Percentiles rank a stretch among this genome's conserved stretches.
Conservation (phyloP, 768 basidiomycete genomes). For the Astraeus odoratus region DNA sequence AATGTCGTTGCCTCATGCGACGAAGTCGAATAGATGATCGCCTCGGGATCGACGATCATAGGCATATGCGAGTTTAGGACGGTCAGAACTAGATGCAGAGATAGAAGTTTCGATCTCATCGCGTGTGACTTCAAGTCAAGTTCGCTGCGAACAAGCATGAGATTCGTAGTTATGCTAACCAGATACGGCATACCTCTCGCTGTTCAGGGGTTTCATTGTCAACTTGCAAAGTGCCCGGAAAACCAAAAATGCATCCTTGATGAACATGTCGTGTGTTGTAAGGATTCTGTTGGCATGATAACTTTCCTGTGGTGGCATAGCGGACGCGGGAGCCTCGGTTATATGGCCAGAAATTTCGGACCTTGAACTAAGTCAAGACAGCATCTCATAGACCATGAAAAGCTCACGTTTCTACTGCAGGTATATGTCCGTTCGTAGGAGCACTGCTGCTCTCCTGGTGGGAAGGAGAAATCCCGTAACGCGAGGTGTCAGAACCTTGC, state of each 20-base stretch:
- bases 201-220: slow-evolving; percentile 94
- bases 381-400: background rate
- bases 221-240: slow-evolving; percentile 96
- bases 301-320: slow-evolving; percentile 13
- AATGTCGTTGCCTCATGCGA: slow-evolving; percentile 85
- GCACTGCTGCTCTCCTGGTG: background rate
- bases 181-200: slow-evolving; percentile 64
- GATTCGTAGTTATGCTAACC: slow-evolving; percentile 2
- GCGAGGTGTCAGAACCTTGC: background rate
- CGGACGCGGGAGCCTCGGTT: slow-evolving; percentile 14
- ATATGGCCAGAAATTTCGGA: slow-evolving; percentile 16
- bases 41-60: slow-evolving; percentile 78
- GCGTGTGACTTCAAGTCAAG: slow-evolving; percentile 94
- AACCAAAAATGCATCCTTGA: slow-evolving; percentile 97
- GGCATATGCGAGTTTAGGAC: slow-evolving; percentile 89
- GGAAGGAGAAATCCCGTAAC: slow-evolving; percentile 1
- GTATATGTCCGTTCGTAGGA: slow-evolving; percentile 4
- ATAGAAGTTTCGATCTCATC: slow-evolving; percentile 94
- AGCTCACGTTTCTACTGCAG: slow-evolving; percentile 18
- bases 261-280: slow-evolving; percentile 79
- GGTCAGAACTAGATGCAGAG: slow-evolving; percentile 88
- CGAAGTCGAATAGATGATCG: slow-evolving; percentile 90
- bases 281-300: slow-evolving; percentile 37
- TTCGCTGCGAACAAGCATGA: slow-evolving; percentile 49
- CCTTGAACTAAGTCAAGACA: slow-evolving; percentile 5